phyloP scores from a whole-genome alignment of 2,329 filamentous ascomycete species.

The Tolypocladium tropicale region DNA sequence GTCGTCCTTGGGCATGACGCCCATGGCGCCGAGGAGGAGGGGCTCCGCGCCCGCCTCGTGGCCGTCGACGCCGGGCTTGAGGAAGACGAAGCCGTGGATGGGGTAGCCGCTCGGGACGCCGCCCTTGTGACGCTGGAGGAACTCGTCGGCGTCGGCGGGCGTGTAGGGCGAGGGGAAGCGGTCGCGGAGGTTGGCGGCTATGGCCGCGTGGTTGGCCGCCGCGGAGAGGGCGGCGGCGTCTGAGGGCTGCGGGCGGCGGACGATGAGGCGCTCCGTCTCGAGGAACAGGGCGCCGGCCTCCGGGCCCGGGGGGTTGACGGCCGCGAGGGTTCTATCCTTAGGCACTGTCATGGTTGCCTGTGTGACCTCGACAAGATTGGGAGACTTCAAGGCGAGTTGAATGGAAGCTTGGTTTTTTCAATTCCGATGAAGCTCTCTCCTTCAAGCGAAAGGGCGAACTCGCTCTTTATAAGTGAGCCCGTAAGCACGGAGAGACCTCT shows the following conservation, averaged over 20 bases:
- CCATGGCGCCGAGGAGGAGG: conserved; percentile 29
- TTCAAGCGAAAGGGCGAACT: neutral
- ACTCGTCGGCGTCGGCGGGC: conserved; percentile 24
- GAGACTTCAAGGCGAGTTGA: neutral
- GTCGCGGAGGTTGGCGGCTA: conserved; percentile 30
- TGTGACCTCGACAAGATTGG: neutral
- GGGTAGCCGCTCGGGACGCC: conserved; percentile 12
- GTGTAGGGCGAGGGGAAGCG: conserved; percentile 37
- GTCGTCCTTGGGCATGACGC: conserved; percentile 24
- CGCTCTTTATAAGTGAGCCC: neutral
- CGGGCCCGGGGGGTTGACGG: conserved; percentile 10
- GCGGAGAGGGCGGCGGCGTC: conserved; percentile 26
- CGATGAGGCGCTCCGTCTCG: conserved; percentile 22
- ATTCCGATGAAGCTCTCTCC: neutral
- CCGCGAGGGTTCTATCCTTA: neutral
- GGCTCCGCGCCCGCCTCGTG: conserved; percentile 15
- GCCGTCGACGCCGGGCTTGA: conserved; percentile 14
- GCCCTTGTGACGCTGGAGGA: conserved; percentile 15
- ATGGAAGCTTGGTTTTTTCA: too few species aligned
- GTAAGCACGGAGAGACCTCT: neutral
- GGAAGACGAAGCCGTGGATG: conserved; percentile 24
- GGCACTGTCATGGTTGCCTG: neutral
- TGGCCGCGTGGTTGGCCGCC: conserved; percentile 26
- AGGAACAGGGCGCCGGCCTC: conserved; percentile 18
- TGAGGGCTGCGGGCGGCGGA: conserved; percentile 27